phyloP scores from a whole-genome alignment of 495 filamentous ascomycete species.

The Aspergillus coremiiformis region DNA sequence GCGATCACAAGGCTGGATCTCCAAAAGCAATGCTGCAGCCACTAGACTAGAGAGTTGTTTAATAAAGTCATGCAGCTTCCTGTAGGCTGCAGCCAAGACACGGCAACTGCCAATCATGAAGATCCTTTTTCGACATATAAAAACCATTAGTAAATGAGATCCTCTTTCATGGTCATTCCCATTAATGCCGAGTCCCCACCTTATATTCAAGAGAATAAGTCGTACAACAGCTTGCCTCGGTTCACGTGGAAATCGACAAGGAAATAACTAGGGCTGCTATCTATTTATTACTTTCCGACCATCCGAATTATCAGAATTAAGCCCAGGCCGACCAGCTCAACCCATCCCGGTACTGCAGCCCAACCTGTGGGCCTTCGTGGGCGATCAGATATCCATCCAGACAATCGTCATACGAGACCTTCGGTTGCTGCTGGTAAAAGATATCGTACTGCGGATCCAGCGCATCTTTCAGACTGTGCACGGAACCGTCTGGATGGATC shows the following conservation, averaged over 20 bases:
- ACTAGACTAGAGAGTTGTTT: neutral
- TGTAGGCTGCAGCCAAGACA: neutral
- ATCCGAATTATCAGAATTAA: neutral
- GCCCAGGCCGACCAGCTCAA: constrained; percentile 18
- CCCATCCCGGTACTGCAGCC: constrained; percentile 19
- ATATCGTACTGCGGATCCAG: constrained; percentile 44
- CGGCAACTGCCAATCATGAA: neutral
- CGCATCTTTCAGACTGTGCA: constrained; percentile 30
- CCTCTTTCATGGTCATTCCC: too few relatives aligned
- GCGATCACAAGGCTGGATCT: neutral
- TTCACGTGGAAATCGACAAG: neutral
- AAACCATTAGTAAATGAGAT: too few relatives aligned
- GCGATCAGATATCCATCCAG: constrained; percentile 51
- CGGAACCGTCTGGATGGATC: constrained; percentile 46
- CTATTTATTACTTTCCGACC: neutral
- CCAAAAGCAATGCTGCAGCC: neutral
- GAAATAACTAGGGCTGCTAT: too few relatives aligned
- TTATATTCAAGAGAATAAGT: too few relatives aligned
- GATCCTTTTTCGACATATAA: neutral
- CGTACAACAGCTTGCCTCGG: neutral
- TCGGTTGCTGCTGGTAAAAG: constrained; percentile 42
- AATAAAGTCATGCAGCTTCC: neutral
- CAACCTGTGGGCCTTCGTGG: constrained; percentile 49
- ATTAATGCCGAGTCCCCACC: too few relatives aligned
- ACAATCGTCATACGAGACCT: constrained; percentile 43